A percentile compares a stretch with the other conserved stretches of the same genome.
These are phyloP conservation scores for Backusella luteola DNA, from an alignment of 192 early-diverging fungal genomes.

Conservation along the genomic window DNA sequence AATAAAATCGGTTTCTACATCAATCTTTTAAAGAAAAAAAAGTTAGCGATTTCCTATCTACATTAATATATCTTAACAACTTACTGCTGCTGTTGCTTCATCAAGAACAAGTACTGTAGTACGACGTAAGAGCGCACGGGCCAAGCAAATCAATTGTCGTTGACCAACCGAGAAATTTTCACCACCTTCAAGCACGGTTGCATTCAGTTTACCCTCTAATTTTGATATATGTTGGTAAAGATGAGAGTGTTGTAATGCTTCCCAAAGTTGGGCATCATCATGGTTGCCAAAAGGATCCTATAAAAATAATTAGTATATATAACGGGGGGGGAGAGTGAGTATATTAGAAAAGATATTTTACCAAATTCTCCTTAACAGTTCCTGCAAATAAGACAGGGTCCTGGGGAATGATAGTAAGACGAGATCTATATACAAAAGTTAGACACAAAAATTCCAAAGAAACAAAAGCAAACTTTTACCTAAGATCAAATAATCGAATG, in stretches of 20 bases:
- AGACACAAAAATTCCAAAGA: background rate
- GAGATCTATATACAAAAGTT: slow-evolving; percentile 4
- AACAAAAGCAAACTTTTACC: slow-evolving; percentile 43
- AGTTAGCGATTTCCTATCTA: background rate
- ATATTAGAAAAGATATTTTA: background rate
- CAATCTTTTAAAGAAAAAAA: slow-evolving; percentile 23
- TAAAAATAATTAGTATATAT: too few relatives aligned
- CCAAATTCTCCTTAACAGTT: slow-evolving; percentile 55
- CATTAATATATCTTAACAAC: slow-evolving; percentile 28
- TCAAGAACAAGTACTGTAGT: slow-evolving; percentile 76
- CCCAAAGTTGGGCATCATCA: slow-evolving; percentile 64
- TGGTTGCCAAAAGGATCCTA: slow-evolving; percentile 43
- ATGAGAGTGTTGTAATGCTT: slow-evolving; percentile 59
- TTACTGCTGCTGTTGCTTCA: slow-evolving; percentile 74
- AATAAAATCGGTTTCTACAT: slow-evolving; percentile 50
- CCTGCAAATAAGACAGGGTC: slow-evolving; percentile 25
- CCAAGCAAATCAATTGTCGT: slow-evolving; percentile 55
- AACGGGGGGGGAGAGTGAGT: background rate
- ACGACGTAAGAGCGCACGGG: slow-evolving; percentile 65
- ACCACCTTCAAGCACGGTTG: slow-evolving; percentile 66
- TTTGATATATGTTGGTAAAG: slow-evolving; percentile 60
- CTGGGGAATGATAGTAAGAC: background rate
- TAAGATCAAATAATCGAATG: slow-evolving; percentile 40
- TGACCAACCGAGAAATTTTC: slow-evolving; percentile 81
- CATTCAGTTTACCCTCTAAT: slow-evolving; percentile 63